Base-by-base conservation (phyloP, 495 filamentous ascomycete genomes). In the Trichodelitschia bisporula region DNA sequence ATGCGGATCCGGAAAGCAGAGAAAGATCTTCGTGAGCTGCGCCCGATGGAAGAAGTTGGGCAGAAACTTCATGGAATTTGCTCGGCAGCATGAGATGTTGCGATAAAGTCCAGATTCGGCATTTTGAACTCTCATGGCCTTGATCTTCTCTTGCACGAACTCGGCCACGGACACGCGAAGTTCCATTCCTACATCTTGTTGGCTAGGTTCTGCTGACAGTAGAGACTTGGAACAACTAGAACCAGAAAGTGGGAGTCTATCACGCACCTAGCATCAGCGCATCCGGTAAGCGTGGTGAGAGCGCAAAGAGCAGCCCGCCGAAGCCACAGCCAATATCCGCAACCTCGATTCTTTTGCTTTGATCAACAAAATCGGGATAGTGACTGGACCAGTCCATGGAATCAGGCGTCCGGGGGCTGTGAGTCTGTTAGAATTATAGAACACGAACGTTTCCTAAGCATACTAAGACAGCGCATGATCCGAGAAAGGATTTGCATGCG, bases 321-420 rank as follows among this genome's bases (percentile, higher is more conserved):
- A 83, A 97, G 13, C 86, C 86, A 46, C 86, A 97, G 10, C 86
- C 86, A 38, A 97, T 92, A 57, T 97, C 86, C 32, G 79, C 83
- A n/a, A 97, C 64, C 42, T 91, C 79, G 12, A 97, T 70, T 29
- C 21, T 15, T 23, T 33, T 24, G 15, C n/a, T 11, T 36, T 18
- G 16, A 23, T 30, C 33, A 48, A 47, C 53, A 43, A 66, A 82
- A 25, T 69, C 60, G n/a, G 89, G 86, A 45, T 72, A 97, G 45
- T 77, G 64, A 14, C 64, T 45, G 1, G 74, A 64, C 86, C 86
- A 97, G 50, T 93, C 69, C 89, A 93, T 93, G 35, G 68, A 61
- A 16, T 64, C 64, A 3, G 86, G 86, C 37, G 53, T 67, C 27
- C 62, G 53, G n/a, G 86, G 86, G 47, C 84, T 93, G n/a, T n/a